Conservation (phyloP, 1,284 basidiomycete species). For the Stygiomarasmius scandens region DNA sequence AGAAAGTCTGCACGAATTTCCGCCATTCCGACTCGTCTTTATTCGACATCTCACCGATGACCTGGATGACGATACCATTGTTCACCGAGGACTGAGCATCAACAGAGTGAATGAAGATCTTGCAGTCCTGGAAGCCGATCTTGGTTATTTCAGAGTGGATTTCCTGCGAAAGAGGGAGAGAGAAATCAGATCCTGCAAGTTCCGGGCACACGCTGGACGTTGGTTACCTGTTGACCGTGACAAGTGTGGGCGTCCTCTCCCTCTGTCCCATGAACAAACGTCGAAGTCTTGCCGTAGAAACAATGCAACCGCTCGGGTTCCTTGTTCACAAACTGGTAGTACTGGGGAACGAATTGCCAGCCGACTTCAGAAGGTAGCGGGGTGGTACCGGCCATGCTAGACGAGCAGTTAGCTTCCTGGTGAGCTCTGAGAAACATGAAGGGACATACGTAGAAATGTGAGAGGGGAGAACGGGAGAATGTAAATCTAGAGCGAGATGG, state of each 20-base stretch:
- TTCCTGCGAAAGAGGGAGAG: constrained; percentile 69
- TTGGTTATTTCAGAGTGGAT: constrained; percentile 96
- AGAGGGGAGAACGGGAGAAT: neutral
- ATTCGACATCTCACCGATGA: constrained; percentile 98
- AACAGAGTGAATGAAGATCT: constrained; percentile 96
- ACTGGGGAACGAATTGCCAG: constrained; percentile 97
- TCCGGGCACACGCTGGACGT: constrained; percentile 5
- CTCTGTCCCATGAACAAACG: constrained; percentile 94
- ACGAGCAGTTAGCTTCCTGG: neutral
- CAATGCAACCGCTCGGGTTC: constrained; percentile 95
- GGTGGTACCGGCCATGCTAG: constrained; percentile 28
- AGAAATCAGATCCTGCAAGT: constrained; percentile 5
- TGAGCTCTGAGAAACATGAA: neutral
- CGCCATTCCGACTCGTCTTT: constrained; percentile 83
- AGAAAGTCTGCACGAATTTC: constrained; percentile 99
- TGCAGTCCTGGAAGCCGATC: constrained; percentile 95
- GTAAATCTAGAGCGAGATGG: constrained; percentile 6
- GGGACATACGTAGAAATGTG: constrained; percentile 2
- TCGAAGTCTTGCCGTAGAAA: constrained; percentile 98
- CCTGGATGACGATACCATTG: constrained; percentile 98
- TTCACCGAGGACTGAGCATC: constrained; percentile 93
- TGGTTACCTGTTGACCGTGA: constrained; percentile 93
- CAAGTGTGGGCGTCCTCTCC: constrained; percentile 89
- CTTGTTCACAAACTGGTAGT: constrained; percentile 98
- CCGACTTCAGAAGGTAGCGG: constrained; percentile 80